These are phyloP conservation scores for Phialemonium atrogriseum DNA, from an alignment of 2,329 filamentous ascomycete species.

Conservation along the genomic window DNA sequence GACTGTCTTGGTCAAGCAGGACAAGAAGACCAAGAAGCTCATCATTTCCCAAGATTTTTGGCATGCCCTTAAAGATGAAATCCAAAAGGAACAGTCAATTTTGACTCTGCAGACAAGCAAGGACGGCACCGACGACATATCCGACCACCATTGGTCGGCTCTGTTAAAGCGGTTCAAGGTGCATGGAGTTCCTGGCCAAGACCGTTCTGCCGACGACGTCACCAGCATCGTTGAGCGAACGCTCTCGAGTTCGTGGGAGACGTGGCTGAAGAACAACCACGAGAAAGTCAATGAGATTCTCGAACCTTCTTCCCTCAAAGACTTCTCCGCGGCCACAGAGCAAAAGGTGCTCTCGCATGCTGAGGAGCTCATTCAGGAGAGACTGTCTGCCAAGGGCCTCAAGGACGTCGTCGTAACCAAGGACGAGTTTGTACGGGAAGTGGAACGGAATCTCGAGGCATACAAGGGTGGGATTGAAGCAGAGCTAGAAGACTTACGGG, in stretches of 20 bases:
- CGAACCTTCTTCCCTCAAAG: conserved; percentile 2
- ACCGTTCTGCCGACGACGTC: conserved; percentile 18
- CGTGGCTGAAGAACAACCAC: conserved; percentile 44
- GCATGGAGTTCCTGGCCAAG: conserved; percentile 18
- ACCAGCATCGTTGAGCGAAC: conserved; percentile 20
- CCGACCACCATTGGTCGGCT: conserved; percentile 38
- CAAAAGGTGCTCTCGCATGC: conserved; percentile 25
- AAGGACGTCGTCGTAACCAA: conserved; percentile 33
- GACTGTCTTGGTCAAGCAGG: conserved; percentile 44
- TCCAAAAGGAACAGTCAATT: conserved; percentile 39
- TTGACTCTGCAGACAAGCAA: conserved; percentile 34
- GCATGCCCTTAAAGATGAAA: conserved; percentile 50
- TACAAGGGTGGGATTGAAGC: conserved; percentile 30
- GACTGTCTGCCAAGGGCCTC: conserved; percentile 21
- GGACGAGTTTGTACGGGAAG: conserved; percentile 37
- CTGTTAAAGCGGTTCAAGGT: conserved; percentile 32
- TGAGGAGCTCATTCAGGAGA: conserved; percentile 26
- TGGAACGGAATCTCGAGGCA: conserved; percentile 29
- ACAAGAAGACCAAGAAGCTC: conserved; percentile 37
- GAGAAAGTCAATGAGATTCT: conserved; percentile 25
- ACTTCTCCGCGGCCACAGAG: conserved; percentile 4
- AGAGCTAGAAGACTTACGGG: conserved; percentile 27
- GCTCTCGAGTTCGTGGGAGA: conserved; percentile 36
- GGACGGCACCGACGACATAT: conserved; percentile 28
- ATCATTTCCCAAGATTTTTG: conserved; percentile 56